A percentile compares a stretch with the other conserved stretches of the same genome.
Conservation (phyloP, 2,329 filamentous ascomycete genomes). For the Cordyceps pruinosa region DNA sequence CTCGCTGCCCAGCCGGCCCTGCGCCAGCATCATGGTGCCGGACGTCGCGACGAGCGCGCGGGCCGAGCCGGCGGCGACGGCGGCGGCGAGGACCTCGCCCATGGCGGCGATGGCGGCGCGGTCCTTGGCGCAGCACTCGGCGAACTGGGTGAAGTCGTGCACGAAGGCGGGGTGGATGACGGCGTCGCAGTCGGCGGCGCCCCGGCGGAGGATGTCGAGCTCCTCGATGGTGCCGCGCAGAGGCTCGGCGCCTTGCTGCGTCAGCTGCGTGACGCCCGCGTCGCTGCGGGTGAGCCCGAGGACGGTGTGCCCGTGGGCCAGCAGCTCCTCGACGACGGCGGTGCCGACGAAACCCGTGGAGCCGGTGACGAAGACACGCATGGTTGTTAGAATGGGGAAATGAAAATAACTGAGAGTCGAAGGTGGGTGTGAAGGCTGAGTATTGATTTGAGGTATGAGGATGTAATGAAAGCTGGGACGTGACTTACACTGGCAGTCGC, state of each 20-base stretch:
- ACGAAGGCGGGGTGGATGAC: slow-evolving; percentile 36
- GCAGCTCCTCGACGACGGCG: slow-evolving; percentile 31
- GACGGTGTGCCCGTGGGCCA: slow-evolving; percentile 32
- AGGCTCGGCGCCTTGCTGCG: slow-evolving; percentile 25
- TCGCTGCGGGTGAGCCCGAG: slow-evolving; percentile 33
- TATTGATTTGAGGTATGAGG: background rate
- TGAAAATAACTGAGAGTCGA: background rate
- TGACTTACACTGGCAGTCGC: background rate
- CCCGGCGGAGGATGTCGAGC: slow-evolving; percentile 25
- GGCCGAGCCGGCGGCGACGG: slow-evolving; percentile 23
- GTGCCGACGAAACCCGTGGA: slow-evolving; percentile 37
- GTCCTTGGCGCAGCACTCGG: slow-evolving; percentile 21
- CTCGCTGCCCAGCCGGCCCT: slow-evolving; percentile 24
- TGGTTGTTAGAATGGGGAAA: background rate
- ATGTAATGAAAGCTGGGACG: background rate
- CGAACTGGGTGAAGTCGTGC: slow-evolving; percentile 29
- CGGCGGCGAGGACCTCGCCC: slow-evolving; percentile 21
- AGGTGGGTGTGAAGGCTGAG: background rate
- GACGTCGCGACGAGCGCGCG: slow-evolving; percentile 26
- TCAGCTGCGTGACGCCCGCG: slow-evolving; percentile 22
- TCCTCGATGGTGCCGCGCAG: slow-evolving; percentile 30
- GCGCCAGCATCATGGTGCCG: slow-evolving; percentile 26
- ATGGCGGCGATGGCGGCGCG: slow-evolving; percentile 30
- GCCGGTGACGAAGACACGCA: slow-evolving; percentile 36
- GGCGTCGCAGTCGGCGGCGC: slow-evolving; percentile 27